phyloP scores from a whole-genome alignment of 2,329 filamentous ascomycete genomes.

The Sarocladium brachiariae region DNA sequence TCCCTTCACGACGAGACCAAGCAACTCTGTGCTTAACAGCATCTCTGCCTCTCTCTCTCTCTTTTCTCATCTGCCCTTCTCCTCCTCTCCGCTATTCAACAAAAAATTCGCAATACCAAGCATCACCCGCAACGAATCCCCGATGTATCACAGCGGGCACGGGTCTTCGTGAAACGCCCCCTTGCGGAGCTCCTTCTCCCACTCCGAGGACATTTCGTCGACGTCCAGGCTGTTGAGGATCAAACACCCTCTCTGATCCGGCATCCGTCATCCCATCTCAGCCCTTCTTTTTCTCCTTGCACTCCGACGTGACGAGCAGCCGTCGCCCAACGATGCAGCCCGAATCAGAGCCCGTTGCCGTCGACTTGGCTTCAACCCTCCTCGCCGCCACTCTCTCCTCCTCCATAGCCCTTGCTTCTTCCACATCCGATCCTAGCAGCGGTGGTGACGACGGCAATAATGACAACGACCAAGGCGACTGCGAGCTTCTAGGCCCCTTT shows the following conservation, averaged over 20 bases:
- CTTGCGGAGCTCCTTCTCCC: conserved; percentile 9
- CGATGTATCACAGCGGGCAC: conserved; percentile 3
- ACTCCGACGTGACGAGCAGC: conserved; percentile 9
- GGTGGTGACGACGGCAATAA: conserved; percentile 34
- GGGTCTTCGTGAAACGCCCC: conserved; percentile 7
- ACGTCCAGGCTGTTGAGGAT: background rate
- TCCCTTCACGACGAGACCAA: no score
- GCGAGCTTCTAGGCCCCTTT: conserved; percentile 81
- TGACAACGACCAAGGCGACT: conserved; percentile 61
- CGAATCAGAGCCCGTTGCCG: background rate
- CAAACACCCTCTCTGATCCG: background rate
- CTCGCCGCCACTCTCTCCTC: conserved; percentile 10
- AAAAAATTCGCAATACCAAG: no score
- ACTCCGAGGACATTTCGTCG: background rate
- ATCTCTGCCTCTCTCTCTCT: no score
- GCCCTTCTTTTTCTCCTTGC: conserved; percentile 12
- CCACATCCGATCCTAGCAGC: conserved; percentile 15
- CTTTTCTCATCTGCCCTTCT: background rate
- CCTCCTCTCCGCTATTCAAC: background rate
- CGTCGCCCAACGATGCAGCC: conserved; percentile 14
- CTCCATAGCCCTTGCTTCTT: conserved; percentile 22
- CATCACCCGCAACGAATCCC: background rate
- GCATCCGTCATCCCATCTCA: conserved; percentile 6
- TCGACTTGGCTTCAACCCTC: background rate
- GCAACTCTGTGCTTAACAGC: no score